Percentiles rank a stretch among this genome's conserved stretches.
Conservation (phyloP, 2,329 filamentous ascomycete species). For the Talaromyces sp. region DNA sequence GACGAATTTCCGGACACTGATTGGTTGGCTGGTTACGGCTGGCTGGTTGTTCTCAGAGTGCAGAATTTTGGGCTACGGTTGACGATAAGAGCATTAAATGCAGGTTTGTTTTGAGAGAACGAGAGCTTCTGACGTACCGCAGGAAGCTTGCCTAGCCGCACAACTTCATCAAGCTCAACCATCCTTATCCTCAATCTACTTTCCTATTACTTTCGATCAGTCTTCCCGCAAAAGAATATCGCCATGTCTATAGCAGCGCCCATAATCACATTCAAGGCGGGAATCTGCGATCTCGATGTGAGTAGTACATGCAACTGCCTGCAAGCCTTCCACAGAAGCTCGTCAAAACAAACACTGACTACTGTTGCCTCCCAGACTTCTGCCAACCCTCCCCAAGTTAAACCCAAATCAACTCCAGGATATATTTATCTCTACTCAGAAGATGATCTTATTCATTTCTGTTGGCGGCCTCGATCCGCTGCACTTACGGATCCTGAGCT, state of each 20-base stretch:
- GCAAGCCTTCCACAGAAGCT: slow-evolving; percentile 11
- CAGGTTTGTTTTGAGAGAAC: slow-evolving; percentile 25
- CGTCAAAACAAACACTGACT: slow-evolving; percentile 13
- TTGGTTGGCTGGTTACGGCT: slow-evolving; percentile 20
- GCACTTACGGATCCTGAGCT: slow-evolving; percentile 71
- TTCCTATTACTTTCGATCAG: slow-evolving; percentile 13
- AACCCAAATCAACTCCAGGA: slow-evolving; percentile 68
- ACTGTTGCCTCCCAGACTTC: slow-evolving; percentile 41
- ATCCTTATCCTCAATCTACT: slow-evolving; percentile 11
- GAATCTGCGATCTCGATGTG: slow-evolving; percentile 81
- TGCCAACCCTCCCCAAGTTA: slow-evolving; percentile 66
- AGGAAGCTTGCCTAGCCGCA: not conserved
- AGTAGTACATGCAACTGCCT: slow-evolving; percentile 46
- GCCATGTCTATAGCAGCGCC: slow-evolving; percentile 75
- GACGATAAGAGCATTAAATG: not conserved
- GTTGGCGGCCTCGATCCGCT: slow-evolving; percentile 81
- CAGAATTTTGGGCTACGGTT: slow-evolving; percentile 8
- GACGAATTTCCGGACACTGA: slow-evolving; percentile 6
- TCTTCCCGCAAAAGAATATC: not conserved
- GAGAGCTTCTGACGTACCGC: slow-evolving; percentile 18
- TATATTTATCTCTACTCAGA: slow-evolving; percentile 91
- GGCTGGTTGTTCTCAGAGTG: not conserved
- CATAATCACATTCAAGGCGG: slow-evolving; percentile 94
- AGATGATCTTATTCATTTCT: slow-evolving; percentile 95
- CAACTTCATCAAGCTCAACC: not conserved